Conservation (phyloP, 2,329 filamentous ascomycete genomes). For the Elsinoe arachidis region DNA sequence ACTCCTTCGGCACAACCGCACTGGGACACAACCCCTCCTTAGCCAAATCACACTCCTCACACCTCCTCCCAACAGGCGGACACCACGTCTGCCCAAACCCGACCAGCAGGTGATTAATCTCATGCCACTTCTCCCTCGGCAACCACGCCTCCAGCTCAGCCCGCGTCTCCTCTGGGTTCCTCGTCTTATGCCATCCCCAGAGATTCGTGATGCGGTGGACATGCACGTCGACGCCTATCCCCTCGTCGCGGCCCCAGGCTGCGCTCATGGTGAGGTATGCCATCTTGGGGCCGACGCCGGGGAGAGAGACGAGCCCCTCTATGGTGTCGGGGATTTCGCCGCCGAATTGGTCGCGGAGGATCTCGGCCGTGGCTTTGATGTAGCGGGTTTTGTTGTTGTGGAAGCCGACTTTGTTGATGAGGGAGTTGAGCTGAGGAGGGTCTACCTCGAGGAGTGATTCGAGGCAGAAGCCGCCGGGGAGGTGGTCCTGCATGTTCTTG, state of each 20-base stretch:
- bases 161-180: constrained; percentile 74
- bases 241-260: constrained; percentile 60
- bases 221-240: constrained; percentile 90
- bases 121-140: constrained; percentile 75
- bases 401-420: constrained; percentile 81
- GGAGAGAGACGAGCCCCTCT: constrained; percentile 64
- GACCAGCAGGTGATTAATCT: constrained; percentile 84
- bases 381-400: constrained; percentile 85
- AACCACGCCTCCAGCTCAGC: constrained; percentile 70
- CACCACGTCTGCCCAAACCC: constrained; percentile 84
- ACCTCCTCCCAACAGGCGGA: constrained; percentile 67
- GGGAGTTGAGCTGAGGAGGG: constrained; percentile 56
- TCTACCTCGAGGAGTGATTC: constrained; percentile 68
- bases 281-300: constrained; percentile 93
- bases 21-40: constrained; percentile 62
- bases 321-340: constrained; percentile 76
- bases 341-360: constrained; percentile 60
- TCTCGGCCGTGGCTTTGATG: constrained; percentile 65
- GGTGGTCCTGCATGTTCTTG: constrained; percentile 64
- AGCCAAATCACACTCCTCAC: constrained; percentile 78
- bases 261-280: constrained; percentile 78
- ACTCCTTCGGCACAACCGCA: constrained; percentile 39
- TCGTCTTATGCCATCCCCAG: constrained; percentile 83
- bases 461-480: constrained; percentile 60
- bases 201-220: constrained; percentile 91